phyloP scores from a whole-genome alignment of 2,329 filamentous ascomycete species.

The Elsinoe batatas region DNA sequence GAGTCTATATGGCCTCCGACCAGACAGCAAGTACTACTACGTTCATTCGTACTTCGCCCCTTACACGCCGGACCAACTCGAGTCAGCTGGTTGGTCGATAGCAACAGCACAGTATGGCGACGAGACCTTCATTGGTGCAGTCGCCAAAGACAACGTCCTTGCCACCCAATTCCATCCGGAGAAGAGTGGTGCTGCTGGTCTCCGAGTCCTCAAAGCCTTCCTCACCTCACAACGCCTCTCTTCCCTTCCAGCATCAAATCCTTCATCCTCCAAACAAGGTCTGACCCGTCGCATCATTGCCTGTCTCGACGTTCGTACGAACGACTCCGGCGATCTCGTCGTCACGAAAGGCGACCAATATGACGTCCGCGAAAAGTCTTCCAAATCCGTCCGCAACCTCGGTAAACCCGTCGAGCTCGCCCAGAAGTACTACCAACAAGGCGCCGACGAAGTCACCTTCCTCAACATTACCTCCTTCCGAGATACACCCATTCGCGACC shows the following conservation, averaged over 20 bases:
- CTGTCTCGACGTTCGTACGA: constrained; percentile 88
- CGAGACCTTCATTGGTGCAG: constrained; percentile 84
- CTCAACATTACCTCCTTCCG: constrained; percentile 98
- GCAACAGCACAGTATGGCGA: constrained; percentile 79
- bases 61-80: constrained; percentile 63
- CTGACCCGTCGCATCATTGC: constrained; percentile 91
- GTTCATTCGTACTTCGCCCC: constrained; percentile 88
- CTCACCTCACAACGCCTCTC: constrained; percentile 58
- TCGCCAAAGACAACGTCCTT: constrained; percentile 75
- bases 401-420: constrained; percentile 97
- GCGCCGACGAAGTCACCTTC: constrained; percentile 93
- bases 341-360: constrained; percentile 99
- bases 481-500: constrained; percentile 82
- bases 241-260: constrained; percentile 37
- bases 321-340: constrained; percentile 88
- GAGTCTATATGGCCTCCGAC: constrained; percentile 66
- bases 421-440: constrained; percentile 86
- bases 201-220: constrained; percentile 77
- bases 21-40: constrained; percentile 94
- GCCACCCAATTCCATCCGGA: constrained; percentile 97
- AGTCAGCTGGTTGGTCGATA: constrained; percentile 79
- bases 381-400: constrained; percentile 70
- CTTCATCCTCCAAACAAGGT: constrained; percentile 45
- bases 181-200: constrained; percentile 83
- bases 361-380: constrained; percentile 83